Evolutionary conservation across 179 eudicot species (phyloP).

Genomic region (Vitellaria paradoxa): DNA sequence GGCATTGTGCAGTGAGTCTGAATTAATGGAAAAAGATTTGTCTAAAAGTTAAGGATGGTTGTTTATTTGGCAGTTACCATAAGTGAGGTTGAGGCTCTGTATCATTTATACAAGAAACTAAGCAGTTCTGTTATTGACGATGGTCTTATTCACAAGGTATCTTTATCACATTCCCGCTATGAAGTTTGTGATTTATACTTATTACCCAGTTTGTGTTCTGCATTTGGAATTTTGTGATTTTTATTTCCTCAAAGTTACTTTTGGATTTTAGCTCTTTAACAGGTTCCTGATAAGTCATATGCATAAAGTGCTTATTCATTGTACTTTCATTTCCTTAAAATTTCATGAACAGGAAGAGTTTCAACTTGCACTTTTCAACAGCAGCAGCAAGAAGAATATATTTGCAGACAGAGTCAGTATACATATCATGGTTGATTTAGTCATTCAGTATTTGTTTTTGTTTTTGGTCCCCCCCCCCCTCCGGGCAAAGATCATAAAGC

Average conservation of each 20-base stretch:
- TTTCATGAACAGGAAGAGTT: constrained; percentile 71
- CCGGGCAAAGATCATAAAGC: background rate
- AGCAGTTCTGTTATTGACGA: constrained; percentile 83
- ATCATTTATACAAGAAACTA: constrained; percentile 63
- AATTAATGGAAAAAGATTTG: background rate
- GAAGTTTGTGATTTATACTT: background rate
- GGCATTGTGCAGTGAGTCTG: background rate
- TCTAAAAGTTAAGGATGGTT: background rate
- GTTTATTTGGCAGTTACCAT: constrained; percentile 59
- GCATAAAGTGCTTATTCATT: background rate
- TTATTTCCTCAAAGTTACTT: background rate
- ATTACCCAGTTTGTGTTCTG: background rate
- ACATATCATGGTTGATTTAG: background rate
- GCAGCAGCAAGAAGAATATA: constrained; percentile 63
- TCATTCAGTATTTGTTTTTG: background rate
- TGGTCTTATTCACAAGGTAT: constrained; percentile 91
- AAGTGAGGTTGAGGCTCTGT: constrained; percentile 89
- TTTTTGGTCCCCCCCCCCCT: too few relatives aligned
- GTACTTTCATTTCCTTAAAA: background rate
- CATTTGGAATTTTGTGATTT: background rate
- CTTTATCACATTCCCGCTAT: background rate
- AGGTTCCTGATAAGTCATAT: background rate
- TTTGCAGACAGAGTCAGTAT: constrained; percentile 73
- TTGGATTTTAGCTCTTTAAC: background rate
- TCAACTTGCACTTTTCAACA: constrained; percentile 79